phyloP scores from a whole-genome alignment of 208 protist species.

The Trypanosomatidae sp. region DNA sequence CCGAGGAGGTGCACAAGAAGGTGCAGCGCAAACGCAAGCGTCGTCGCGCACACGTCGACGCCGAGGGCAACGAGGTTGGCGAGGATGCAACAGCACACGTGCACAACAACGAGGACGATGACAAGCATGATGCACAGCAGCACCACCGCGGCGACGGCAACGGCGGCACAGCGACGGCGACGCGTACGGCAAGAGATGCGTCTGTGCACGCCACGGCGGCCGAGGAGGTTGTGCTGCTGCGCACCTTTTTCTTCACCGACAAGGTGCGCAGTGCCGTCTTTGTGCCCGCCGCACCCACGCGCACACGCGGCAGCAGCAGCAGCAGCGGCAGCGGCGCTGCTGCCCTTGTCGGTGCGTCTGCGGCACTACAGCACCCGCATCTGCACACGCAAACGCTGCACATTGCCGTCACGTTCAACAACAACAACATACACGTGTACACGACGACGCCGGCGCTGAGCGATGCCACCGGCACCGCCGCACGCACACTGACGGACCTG shows the following conservation, averaged over 20 bases:
- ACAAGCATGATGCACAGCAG: neutral
- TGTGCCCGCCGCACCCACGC: slow-evolving; percentile 16
- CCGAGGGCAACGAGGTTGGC: neutral
- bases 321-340: slow-evolving; percentile 3
- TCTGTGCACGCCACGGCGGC: slow-evolving; percentile 20
- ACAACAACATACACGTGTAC: slow-evolving; percentile 68
- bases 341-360: too few relatives aligned
- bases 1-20: slow-evolving; percentile 64
- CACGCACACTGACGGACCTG: slow-evolving; percentile 56
- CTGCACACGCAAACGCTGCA: slow-evolving; percentile 16
- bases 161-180: neutral
- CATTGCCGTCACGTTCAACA: slow-evolving; percentile 71
- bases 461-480: slow-evolving; percentile 35
- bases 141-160: slow-evolving; percentile 7
- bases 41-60: slow-evolving; percentile 13
- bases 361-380: neutral
- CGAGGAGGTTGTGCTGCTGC: slow-evolving; percentile 53
- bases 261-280: slow-evolving; percentile 77
- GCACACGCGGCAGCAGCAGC: neutral
- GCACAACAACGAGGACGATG: slow-evolving; percentile 1
- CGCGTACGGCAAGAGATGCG: neutral
- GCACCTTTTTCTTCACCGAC: slow-evolving; percentile 64
- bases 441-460: slow-evolving; percentile 44
- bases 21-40: slow-evolving; percentile 60
- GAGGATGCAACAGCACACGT: slow-evolving; percentile 3